phyloP scores from a whole-genome alignment of 1,284 basidiomycete genomes.

The Cryptococcus hybrid region DNA sequence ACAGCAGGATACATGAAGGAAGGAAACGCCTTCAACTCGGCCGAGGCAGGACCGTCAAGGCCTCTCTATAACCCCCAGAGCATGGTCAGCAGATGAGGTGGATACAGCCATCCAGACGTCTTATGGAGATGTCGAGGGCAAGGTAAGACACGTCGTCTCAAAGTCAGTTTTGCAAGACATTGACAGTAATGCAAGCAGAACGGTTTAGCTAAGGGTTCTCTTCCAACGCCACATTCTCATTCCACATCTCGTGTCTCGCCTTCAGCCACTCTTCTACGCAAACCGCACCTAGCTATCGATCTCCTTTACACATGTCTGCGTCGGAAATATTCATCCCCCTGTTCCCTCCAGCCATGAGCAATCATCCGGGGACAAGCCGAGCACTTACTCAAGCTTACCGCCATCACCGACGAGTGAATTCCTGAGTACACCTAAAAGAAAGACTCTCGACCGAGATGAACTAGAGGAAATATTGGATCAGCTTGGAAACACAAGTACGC shows the following conservation, averaged over 20 bases:
- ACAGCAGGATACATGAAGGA: constrained; percentile 9
- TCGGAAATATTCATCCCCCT: constrained; percentile 22
- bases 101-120: not conserved
- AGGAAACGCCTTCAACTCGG: constrained; percentile 10
- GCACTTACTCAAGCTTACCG: constrained; percentile 41
- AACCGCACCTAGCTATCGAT: not conserved
- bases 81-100: not conserved
- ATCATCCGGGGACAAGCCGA: not conserved
- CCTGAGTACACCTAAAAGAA: not conserved
- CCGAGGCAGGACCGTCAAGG: constrained; percentile 19
- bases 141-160: not conserved
- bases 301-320: constrained; percentile 17
- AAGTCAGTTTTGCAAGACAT: not conserved
- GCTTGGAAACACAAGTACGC: not conserved
- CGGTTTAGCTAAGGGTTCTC: not conserved
- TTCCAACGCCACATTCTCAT: not conserved
- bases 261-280: not conserved
- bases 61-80: not conserved
- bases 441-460: constrained; percentile 3
- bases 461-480: constrained; percentile 10
- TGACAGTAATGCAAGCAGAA: not conserved
- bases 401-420: constrained; percentile 28
- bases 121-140: not conserved
- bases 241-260: not conserved
- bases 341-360: not conserved